Base-by-base conservation (phyloP, 108 stramenopile species). In the Cyclotella choctawhatcheeana region DNA sequence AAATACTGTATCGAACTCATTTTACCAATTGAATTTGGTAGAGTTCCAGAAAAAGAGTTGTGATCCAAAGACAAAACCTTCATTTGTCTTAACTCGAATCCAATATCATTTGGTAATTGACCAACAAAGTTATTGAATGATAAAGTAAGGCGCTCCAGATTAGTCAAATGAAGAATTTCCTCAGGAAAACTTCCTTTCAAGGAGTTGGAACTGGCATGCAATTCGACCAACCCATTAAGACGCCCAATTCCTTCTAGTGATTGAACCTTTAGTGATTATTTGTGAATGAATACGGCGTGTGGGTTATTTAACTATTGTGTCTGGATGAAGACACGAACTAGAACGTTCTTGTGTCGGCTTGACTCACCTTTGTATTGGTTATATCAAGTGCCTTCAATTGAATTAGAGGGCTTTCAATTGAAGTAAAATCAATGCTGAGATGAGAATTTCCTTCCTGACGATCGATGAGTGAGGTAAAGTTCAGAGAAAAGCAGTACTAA, bases 41-140 rank as follows among this genome's bases (percentile, higher is more conserved):
- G 18, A 20, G 33, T 13, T n/a, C 74, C 74, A 13, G 58, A 51
- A 14, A 76, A 40, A 12, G 30, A 44, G 52, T 76, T 76, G 35
- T 74, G 44, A 25, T 58, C 62, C 43, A 74, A 48, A 0, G 62
- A 22, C 29, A 74, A 44, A 25, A 65, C 26, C 16, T 65, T 27
- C 30, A 91, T 54, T 2, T 66, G 58, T 10, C 24, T 60, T 7
- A 86, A 79, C 17, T 85, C 63, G 12, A 60, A 63, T 10, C 86
- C 86, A 53, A 90, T 82, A 30, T 77, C 74, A 12, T n/a, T 20
- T 43, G 87, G 76, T 8, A 90, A 52, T 1, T 75, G 63, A 17
- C 87, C 87, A 31, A 21, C 44, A 7, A 91, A 31, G 44, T 70
- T 73, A 31, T 83, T 83, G 31, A 86, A 74, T 5, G 85, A 83